Base-by-base conservation (phyloP, 2,329 filamentous ascomycete genomes). In the Bipolaris zeicola region DNA sequence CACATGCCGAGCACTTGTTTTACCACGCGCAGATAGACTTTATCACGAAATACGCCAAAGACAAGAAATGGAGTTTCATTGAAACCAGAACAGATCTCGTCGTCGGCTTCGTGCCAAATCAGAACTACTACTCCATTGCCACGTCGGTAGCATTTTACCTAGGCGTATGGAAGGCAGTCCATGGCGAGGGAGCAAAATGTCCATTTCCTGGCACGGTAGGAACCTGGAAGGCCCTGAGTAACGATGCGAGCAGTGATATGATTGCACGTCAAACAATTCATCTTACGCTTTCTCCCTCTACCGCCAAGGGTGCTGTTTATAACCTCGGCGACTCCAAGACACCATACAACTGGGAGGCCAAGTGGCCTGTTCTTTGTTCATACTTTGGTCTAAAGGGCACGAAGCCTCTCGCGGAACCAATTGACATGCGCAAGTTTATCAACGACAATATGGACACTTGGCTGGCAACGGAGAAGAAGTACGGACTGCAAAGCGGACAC, bases 351-450 rank as follows among this genome's bases (percentile, higher is more conserved):
- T 82, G 80, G 79, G 71, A 70, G 7, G 50, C 63, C 7, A 80
- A 80, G 58, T 82, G 79, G 80, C 78, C 79, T 1, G 64, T 77
- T 3, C 69, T 82, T 24, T 80, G 78, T 63, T 68, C 72, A 2
- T 78, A 79, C 52, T 81, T 81, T 63, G 76, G 76, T 0, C 70
- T 82, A 34, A 76, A 76, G 48, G 79, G 79, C 1, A 73, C 73
- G 5, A 66, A 63, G 0, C 70, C 70, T 0, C 22, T 45, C 0
- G 5, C 46, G 0, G 58, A 63, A 43, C 56, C 66, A 1, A 63
- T 62, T 0, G 61, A 72, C 37, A 68, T 74, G n/a, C 55, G 66
- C 3, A 51, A 61, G 10, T 75, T 67, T 45, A 71, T 74, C 47
- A 69, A 69, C 45, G 63, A 66, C 1, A 59, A 75, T 45, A 60